Percentiles rank a stretch among this genome's conserved stretches.
Conservation (phyloP, 1,139 yeast genomes). For the Groenewaldozyma sp. region DNA sequence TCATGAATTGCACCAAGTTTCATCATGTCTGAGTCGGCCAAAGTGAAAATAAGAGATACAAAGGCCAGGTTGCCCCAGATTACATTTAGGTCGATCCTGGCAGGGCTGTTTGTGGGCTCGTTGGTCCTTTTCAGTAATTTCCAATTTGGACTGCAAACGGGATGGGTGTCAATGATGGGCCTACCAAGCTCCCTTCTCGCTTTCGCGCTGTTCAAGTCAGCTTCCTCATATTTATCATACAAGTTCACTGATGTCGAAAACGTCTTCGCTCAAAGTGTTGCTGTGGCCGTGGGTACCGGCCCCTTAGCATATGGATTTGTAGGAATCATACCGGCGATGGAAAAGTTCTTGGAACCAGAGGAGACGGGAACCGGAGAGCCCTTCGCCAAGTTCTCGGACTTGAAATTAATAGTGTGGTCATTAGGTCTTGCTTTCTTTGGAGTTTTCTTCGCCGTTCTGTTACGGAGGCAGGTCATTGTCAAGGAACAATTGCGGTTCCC, state of each 20-base stretch:
- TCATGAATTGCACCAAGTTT: too few species aligned
- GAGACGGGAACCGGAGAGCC: conserved; percentile 51
- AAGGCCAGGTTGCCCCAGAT: conserved; percentile 37
- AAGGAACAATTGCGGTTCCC: conserved; percentile 86
- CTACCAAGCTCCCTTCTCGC: conserved; percentile 87
- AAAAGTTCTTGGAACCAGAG: conserved; percentile 66
- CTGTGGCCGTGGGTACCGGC: conserved; percentile 96
- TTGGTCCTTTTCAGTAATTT: conserved; percentile 78
- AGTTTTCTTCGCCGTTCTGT: conserved; percentile 86
- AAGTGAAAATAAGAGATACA: conserved; percentile 8
- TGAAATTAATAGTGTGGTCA: conserved; percentile 70
- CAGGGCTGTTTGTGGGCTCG: conserved; percentile 72
- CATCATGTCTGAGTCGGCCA: background rate
- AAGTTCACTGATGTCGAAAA: conserved; percentile 84
- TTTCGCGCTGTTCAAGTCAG: conserved; percentile 59
- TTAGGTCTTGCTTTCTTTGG: conserved; percentile 86
- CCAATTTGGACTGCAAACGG: conserved; percentile 94
- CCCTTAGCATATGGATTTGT: conserved; percentile 92
- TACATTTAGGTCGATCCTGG: conserved; percentile 60
- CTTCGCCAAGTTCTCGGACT: conserved; percentile 27
- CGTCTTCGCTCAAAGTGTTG: conserved; percentile 82
- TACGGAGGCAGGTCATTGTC: conserved; percentile 75
- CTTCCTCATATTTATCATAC: conserved; percentile 36
- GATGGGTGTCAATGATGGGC: conserved; percentile 99
- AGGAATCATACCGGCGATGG: conserved; percentile 96